phyloP scores from a whole-genome alignment of 2,329 filamentous ascomycete species.

The Colletotrichum lindemuthianum region DNA sequence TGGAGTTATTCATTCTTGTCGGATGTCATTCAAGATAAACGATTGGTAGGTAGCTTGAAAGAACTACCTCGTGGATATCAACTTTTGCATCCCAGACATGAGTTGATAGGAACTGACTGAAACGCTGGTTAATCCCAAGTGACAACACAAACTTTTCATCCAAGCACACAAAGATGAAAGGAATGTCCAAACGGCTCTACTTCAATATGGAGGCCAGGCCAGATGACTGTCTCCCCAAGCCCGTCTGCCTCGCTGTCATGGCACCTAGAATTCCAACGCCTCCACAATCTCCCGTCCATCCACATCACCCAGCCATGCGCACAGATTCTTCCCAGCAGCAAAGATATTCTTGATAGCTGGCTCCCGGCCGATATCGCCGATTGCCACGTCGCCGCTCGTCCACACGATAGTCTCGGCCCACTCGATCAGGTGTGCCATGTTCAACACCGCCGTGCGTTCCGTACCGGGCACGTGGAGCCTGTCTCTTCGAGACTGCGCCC shows the following conservation, averaged over 20 bases:
- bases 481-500: slow-evolving; percentile 44
- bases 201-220: no score
- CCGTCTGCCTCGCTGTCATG: background rate
- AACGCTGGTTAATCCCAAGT: no score
- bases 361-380: background rate
- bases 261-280: background rate
- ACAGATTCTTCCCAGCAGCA: slow-evolving; percentile 40
- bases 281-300: background rate
- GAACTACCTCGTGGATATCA: no score
- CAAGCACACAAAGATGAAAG: no score
- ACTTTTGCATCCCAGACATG: no score
- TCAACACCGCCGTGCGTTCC: slow-evolving; percentile 42
- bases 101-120: no score
- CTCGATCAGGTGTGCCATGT: slow-evolving; percentile 42
- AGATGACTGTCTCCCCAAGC: no score
- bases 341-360: slow-evolving; percentile 19
- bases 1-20: no score
- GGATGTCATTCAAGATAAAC: no score
- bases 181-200: no score
- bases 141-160: no score
- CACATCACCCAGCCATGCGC: slow-evolving; percentile 39
- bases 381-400: background rate
- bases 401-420: slow-evolving; percentile 44
- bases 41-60: no score
- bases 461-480: slow-evolving; percentile 42